Base-by-base conservation (phyloP, 352 stramenopile species). In the Thraustochytrium striatum region DNA sequence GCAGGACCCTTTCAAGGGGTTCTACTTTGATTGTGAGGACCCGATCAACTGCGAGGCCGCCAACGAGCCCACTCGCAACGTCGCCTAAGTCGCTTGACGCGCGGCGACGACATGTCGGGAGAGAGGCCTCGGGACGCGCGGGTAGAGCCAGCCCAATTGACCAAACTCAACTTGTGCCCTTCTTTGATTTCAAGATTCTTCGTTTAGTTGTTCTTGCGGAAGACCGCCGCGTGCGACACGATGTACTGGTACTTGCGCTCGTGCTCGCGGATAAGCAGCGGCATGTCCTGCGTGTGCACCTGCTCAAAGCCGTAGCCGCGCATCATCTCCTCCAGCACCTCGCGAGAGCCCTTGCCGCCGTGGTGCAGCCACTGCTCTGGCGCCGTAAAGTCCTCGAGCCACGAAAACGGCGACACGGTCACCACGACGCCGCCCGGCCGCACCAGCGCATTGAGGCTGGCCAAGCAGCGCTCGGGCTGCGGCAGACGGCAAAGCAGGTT, bases 401-500 rank as follows among this genome's bases (percentile, higher is more conserved):
- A 98, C 65, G 91, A 97, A 85, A 98, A 99, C 36, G 95, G 95
- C 30, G 93, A 97, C 33, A 98, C 89, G 68, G 98, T 89, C 2
- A 97, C 92, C 38, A 98, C 88, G 70, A 98, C 87, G 21, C 95
- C 95, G 50, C 88, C 92, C 41, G 89, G 86, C 44, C 93, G 92
- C 19, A 98, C 87, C 69, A 98, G 89, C 8, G 83, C 79, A 35
- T 83, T 83, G 55, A 98, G 89, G 7, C 90, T 86, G 30, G 84
- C 88, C 28, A 99, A 81, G 82, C 96, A 98, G 44, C 89, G 88
- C 35, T 89, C 82, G 2, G 95, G 94, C 57, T 97, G 88, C 0
- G 94, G 94, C 58, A 99, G 85, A 11, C 95, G 91, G 78, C 95
- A 98, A 32, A 99, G 85, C 68, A 98, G 83, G 83, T 99, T 98